Evolutionary conservation across 1,284 basidiomycete species (phyloP), one percentile per base, ranked within the genome.

Genomic region (Irpex sp.): DNA sequence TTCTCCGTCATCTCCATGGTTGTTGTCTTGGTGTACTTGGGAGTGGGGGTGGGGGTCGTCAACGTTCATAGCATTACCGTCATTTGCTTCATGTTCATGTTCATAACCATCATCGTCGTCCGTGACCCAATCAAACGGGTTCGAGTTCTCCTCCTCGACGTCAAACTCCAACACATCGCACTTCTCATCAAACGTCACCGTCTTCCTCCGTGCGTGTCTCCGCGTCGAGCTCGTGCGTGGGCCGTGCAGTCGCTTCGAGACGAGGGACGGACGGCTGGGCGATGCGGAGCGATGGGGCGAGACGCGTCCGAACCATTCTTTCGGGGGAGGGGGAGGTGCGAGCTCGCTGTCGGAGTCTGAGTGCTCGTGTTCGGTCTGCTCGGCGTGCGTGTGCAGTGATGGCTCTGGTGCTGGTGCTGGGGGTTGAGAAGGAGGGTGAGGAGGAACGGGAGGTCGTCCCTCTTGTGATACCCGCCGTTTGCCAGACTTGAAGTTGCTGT

Each of bases 81-180:
- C 31, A 26, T 26, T 26, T 26, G 26, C 26, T 26, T 34, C 31
- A 26, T 26, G 26, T 26, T 71, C 77, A 5, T 73, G 74, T 13
- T 83, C 82, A 36, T 82, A 79, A 19, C 76, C 77, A 5, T 79
- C 75, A 11, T 85, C 83, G 7, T 82, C 80, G 52, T 85, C 86
- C 36, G 79, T 66, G 5, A 65, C 65, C 67, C 67, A 79, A 40
- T 73, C 75, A 36, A 77, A 73, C 26, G 68, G 74, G 31, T 77
- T 75, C 48, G 75, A 76, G 7, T 73, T 55, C 60, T 70, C 68
- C 17, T 72, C 85, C 52, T 88, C 85, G 15, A 81, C 77, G 64
- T 93, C 89, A 72, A 93, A 94, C 74, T 97, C 94, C 63, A 96
- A 80, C 31, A 97, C 93, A 68, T 97, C 93, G 67, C 93, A 93